Percentiles rank a stretch among this genome's conserved stretches.
These are phyloP conservation scores for Amesomyces nigricolor DNA, from an alignment of 2,329 filamentous ascomycete species.

Conservation along the genomic window DNA sequence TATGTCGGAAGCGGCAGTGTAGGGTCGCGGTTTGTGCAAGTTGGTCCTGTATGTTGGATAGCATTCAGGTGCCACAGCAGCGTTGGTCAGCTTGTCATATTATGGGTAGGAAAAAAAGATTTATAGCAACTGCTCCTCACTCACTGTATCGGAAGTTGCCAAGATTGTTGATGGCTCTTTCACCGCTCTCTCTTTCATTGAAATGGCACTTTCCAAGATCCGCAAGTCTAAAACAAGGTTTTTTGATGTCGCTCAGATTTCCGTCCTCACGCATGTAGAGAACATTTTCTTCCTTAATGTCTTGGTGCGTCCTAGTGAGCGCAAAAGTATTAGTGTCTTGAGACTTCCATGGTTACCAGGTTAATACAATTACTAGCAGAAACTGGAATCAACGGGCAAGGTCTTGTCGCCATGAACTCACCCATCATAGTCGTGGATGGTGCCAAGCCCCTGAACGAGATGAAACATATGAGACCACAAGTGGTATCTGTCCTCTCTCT, in stretches of 20 bases:
- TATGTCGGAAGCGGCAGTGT: slow-evolving; percentile 1
- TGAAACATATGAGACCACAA: slow-evolving; percentile 4
- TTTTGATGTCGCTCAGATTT: neutral
- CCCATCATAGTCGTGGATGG: neutral
- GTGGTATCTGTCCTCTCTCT: neutral
- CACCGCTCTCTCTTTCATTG: neutral
- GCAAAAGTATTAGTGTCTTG: too few relatives aligned
- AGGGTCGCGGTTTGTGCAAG: neutral
- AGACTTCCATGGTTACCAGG: too few relatives aligned
- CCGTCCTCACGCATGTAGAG: neutral
- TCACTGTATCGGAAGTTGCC: slow-evolving; percentile 1
- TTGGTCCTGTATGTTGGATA: neutral
- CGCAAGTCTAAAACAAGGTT: slow-evolving; percentile 1
- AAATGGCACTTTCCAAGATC: neutral
- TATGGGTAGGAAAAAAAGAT: too few relatives aligned
- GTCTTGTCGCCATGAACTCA: too few relatives aligned
- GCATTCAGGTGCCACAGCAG: slow-evolving; percentile 5
- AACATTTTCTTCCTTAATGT: slow-evolving; percentile 7
- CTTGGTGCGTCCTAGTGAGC: slow-evolving; percentile 3
- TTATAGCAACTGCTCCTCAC: too few relatives aligned
- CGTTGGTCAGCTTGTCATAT: neutral
- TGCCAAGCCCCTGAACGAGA: neutral
- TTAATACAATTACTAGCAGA: too few relatives aligned
- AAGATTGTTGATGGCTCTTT: neutral
- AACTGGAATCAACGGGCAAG: too few relatives aligned